Conservation (phyloP, 768 basidiomycete genomes). For the Mycena belliarum region DNA sequence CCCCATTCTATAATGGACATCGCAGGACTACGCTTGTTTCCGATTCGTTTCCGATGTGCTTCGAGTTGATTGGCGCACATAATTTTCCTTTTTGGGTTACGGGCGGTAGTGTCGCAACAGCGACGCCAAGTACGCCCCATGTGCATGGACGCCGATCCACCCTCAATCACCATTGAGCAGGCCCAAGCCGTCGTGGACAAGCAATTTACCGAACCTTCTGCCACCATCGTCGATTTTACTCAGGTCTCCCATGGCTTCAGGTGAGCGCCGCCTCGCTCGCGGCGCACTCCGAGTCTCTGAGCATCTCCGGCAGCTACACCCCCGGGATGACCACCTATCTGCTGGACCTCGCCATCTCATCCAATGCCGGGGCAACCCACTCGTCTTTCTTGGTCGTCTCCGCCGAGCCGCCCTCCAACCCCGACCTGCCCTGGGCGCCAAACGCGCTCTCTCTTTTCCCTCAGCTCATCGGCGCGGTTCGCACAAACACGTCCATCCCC, state of each 20-base stretch:
- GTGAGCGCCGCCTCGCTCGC: slow-evolving; percentile 17
- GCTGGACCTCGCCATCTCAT: slow-evolving; percentile 26
- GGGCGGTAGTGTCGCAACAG: neutral
- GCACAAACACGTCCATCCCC: slow-evolving; percentile 49
- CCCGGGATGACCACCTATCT: slow-evolving; percentile 27
- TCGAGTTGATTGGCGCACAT: too few relatives aligned
- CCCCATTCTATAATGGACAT: too few relatives aligned
- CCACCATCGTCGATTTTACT: slow-evolving; percentile 23
- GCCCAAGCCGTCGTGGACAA: slow-evolving; percentile 31
- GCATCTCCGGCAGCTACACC: slow-evolving; percentile 27
- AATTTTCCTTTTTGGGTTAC: neutral
- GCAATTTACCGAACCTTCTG: slow-evolving; percentile 17
- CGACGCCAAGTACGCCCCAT: neutral
- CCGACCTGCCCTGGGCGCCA: slow-evolving; percentile 25
- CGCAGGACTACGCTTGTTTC: too few relatives aligned
- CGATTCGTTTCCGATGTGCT: too few relatives aligned
- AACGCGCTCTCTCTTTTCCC: slow-evolving; percentile 41
- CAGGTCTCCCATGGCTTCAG: slow-evolving; percentile 30
- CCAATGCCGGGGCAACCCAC: slow-evolving; percentile 24
- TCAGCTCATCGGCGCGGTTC: slow-evolving; percentile 43
- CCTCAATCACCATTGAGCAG: slow-evolving; percentile 16
- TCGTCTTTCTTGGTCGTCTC: slow-evolving; percentile 28
- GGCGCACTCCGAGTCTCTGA: neutral
- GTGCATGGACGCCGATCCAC: neutral
- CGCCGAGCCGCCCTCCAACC: neutral